Base-by-base conservation (phyloP, 257 asterid genomes). In the Gentiana macrophylla region DNA sequence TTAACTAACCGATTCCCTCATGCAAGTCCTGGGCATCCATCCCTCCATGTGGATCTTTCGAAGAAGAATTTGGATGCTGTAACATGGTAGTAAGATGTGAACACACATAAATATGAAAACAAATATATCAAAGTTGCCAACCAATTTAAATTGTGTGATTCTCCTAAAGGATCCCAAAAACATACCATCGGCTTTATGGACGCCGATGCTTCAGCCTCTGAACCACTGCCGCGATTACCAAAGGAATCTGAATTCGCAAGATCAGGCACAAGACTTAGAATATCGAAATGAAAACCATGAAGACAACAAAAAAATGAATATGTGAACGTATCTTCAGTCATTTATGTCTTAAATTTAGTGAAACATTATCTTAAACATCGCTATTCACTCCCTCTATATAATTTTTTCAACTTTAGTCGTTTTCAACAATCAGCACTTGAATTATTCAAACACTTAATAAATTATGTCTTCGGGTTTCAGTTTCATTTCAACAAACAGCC, bases 1-100 rank as follows among this genome's bases (percentile, higher is more conserved):
- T 38, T 56, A 60, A 77, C 95, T 86, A 69, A 83, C 94, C 55
- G 75, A 79, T 71, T 36, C 67, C 77, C 57, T 76, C 82, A 43
- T 62, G 62, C 59, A 72, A 59, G 63, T 62, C 83, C 32, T 61
- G 76, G n/a, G 50, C 70, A 55, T 32, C 75, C 4, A 34, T 64
- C 69, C 65, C 70, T 57, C 69, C 80, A 52, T 64, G 63, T 41
- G 71, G 62, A 66, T 71, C 74, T 55, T 62, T 76, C 8, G 66
- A 54, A 36, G 60, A 71, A 57, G 61, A 67, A 54, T 49, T 59
- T 56, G 62, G 67, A 61, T 74, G 82, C 94, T 86, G 81, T 13
- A 61, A 62, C 35, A 35, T n/a, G 12, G n/a, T 11, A 50, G n/a
- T 43, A 49, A 55, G 50, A 45, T 5, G 3, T 32, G 15, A 52